Base-by-base conservation (phyloP, 495 filamentous ascomycete species). In the Aspergillus coremiiformis region DNA sequence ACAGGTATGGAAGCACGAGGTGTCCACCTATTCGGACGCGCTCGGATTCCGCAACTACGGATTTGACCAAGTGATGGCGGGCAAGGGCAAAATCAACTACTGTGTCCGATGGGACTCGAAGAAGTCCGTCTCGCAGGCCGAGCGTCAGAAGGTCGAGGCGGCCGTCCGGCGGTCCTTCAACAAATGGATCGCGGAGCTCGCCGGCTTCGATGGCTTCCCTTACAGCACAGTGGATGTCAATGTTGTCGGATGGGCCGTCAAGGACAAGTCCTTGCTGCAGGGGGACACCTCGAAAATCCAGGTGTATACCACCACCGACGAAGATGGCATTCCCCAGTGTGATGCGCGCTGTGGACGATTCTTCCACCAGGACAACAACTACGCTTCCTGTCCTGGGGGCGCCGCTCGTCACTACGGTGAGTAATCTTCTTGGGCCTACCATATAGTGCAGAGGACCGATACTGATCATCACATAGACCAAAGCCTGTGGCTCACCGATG, bases 1-100 rank as follows among this genome's bases (percentile, higher is more conserved):
- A n/a, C 22, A 57, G 54, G 55, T 58, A 30, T 58, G 55, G 55
- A 27, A 58, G 15, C 55, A 58, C 51, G 24, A 58, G 32, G 23
- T 58, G 14, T 35, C 32, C 0, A 58, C 55, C 30, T 58, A 58
- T 47, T 44, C 8, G 39, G 55, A 58, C 42, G 15, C 55, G 1
- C 55, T 58, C 32, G 55, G 55, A 15, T 58, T 58, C 55, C 22
- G 45, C 11, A 58, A 58, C 55, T 58, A 58, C 47, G 55, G 55
- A 8, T 58, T 43, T 47, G 55, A 58, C 47, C 55, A 58, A 30
- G 55, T 58, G 9, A 58, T 58, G 14, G 55, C 44, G 12, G 55
- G 50, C 39, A 39, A 44, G 1, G 55, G 55, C 12, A 58, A 54
- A 14, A 58, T 58, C 42, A 58, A 58, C 46, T 58, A 58, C 51